phyloP scores from a whole-genome alignment of 1,284 basidiomycete genomes.

The Hemileia vastatrix region DNA sequence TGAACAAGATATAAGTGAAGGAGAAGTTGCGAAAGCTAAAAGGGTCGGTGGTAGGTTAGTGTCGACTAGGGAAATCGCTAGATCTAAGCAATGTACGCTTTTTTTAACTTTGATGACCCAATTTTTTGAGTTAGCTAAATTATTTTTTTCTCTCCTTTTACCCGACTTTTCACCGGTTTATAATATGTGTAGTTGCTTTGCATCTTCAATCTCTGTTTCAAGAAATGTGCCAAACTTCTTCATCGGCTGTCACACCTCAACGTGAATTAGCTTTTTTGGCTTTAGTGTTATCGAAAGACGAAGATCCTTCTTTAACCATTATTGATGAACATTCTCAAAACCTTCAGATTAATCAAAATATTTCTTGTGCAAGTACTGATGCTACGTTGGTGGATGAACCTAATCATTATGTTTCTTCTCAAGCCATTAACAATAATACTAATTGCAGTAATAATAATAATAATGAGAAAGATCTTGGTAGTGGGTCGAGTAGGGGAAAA shows the following conservation, averaged over 20 bases:
- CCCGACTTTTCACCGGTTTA: slow-evolving; percentile 25
- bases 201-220: slow-evolving; percentile 69
- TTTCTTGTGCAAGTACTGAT: slow-evolving; percentile 70
- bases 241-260: slow-evolving; percentile 65
- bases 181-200: slow-evolving; percentile 55
- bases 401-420: slow-evolving; percentile 17
- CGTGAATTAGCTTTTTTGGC: slow-evolving; percentile 85
- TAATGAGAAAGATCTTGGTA: slow-evolving; percentile 3
- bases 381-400: slow-evolving; percentile 67
- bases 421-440: slow-evolving; percentile 5
- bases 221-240: slow-evolving; percentile 60
- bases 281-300: slow-evolving; percentile 75
- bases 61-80: slow-evolving; percentile 63
- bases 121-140: neutral
- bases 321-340: slow-evolving; percentile 2
- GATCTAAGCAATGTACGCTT: slow-evolving; percentile 69
- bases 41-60: slow-evolving; percentile 77
- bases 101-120: neutral
- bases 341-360: slow-evolving; percentile 59
- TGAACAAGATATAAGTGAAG: slow-evolving; percentile 51
- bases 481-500: slow-evolving; percentile 17
- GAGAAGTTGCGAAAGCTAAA: slow-evolving; percentile 52
- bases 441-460: slow-evolving; percentile 7
- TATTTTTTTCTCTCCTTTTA: neutral
- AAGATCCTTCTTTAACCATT: slow-evolving; percentile 49